Conservation (phyloP, 306 rosid species). For the Begonia loranthoides region DNA sequence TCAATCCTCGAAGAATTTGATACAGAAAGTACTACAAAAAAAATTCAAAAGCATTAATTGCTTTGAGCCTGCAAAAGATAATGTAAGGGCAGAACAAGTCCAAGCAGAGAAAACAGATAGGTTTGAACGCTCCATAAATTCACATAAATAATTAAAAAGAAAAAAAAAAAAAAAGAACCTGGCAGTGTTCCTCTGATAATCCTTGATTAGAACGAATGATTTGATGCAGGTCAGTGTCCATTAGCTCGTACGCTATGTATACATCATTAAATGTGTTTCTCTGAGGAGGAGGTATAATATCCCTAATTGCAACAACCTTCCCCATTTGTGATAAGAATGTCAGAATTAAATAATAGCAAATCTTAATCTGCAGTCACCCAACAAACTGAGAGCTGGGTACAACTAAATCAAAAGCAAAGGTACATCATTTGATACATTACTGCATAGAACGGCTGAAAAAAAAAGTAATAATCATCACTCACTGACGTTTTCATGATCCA, state of each 20-base stretch:
- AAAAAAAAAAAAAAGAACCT: conserved; percentile 31
- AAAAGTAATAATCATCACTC: conserved; percentile 10
- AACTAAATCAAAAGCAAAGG: neutral
- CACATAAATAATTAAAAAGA: neutral
- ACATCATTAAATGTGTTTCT: conserved; percentile 74
- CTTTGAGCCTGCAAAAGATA: neutral
- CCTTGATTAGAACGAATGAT: conserved; percentile 89
- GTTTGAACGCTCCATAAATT: neutral
- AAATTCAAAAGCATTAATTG: neutral
- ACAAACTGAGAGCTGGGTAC: neutral
- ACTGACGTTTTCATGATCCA: conserved; percentile 96
- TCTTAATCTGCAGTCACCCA: neutral
- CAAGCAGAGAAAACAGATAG: too few relatives aligned
- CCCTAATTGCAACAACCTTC: conserved; percentile 90
- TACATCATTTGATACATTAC: neutral
- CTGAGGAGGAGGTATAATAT: conserved; percentile 86
- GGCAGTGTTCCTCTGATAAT: conserved; percentile 95
- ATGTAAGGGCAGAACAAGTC: too few relatives aligned
- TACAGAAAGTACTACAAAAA: conserved; percentile 76
- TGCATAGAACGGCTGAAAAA: neutral
- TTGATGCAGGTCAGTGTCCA: conserved; percentile 97
- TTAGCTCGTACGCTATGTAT: conserved; percentile 93
- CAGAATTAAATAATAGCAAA: neutral
- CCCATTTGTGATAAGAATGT: conserved; percentile 4
- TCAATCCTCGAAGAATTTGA: conserved; percentile 93